A percentile compares a stretch with the other conserved stretches of the same genome.
phyloP scores from a whole-genome alignment of 31 red algal species.

The Endocladia muricata region DNA sequence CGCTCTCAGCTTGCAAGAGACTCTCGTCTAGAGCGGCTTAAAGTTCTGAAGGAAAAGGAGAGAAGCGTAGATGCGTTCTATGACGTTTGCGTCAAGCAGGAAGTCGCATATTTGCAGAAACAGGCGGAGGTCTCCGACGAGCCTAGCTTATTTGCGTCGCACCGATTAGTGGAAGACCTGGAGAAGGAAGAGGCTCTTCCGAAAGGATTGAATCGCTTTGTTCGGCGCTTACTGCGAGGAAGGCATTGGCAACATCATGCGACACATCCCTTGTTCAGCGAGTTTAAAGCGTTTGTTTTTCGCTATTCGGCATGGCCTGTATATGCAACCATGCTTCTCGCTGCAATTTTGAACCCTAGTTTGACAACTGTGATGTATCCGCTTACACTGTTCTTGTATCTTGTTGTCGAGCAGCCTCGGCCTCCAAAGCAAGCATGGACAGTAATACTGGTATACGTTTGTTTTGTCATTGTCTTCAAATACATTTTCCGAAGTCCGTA shows the following conservation, averaged over 20 bases:
- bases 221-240: constrained; percentile 9
- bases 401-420: constrained; percentile 68
- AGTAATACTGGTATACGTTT: constrained; percentile 43
- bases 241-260: constrained; percentile 15
- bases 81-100: constrained; percentile 41
- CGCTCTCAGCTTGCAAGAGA: constrained; percentile 20
- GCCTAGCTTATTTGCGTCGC: neutral
- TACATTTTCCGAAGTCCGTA: constrained; percentile 35
- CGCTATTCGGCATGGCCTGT: constrained; percentile 66
- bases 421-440: constrained; percentile 65
- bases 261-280: neutral
- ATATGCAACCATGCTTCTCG: constrained; percentile 55
- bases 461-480: constrained; percentile 51
- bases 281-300: constrained; percentile 19
- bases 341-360: constrained; percentile 39
- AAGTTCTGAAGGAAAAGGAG: constrained; percentile 17
- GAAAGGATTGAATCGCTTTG: neutral
- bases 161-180: constrained; percentile 4
- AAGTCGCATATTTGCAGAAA: constrained; percentile 23
- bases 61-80: constrained; percentile 35
- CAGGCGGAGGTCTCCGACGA: neutral
- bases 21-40: constrained; percentile 16
- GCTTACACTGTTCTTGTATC: constrained; percentile 49
- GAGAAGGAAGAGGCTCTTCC: neutral
- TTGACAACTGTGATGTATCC: constrained; percentile 52